Conservation (phyloP, 257 asterid species). For the Scutellaria baicalensis region DNA sequence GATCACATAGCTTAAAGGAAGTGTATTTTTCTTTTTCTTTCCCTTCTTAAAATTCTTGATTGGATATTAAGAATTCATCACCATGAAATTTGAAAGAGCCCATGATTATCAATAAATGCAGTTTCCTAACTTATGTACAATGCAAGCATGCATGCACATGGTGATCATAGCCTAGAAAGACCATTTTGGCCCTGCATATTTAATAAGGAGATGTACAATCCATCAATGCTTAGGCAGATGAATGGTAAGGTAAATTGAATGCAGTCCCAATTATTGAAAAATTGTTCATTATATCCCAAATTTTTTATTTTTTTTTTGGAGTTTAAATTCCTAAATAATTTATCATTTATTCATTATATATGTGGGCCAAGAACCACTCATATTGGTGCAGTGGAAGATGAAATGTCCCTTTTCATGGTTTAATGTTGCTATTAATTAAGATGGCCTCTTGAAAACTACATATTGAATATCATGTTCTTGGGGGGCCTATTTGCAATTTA, state of each 20-base stretch:
- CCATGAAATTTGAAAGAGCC: not conserved
- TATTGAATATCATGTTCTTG: constrained; percentile 11
- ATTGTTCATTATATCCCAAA: constrained; percentile 17
- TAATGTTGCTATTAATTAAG: constrained; percentile 26
- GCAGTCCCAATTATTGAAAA: constrained; percentile 25
- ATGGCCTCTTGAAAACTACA: constrained; percentile 16
- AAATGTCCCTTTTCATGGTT: constrained; percentile 28
- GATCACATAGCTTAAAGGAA: too few relatives aligned
- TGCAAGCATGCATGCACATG: constrained; percentile 20
- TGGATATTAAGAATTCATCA: not conserved
- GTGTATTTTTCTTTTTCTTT: too few relatives aligned
- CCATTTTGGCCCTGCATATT: constrained; percentile 19
- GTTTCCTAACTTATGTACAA: constrained; percentile 13
- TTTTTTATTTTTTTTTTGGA: constrained; percentile 2
- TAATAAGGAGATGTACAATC: constrained; percentile 23
- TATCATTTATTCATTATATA: not conserved
- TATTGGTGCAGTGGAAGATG: constrained; percentile 24
- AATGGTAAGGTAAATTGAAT: constrained; percentile 17
- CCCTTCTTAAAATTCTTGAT: too few relatives aligned
- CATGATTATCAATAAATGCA: constrained; percentile 10
- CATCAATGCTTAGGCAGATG: constrained; percentile 23
- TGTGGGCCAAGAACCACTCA: constrained; percentile 27
- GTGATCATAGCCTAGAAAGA: constrained; percentile 1
- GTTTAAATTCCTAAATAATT: not conserved
- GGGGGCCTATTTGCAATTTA: constrained; percentile 7